These are phyloP conservation scores for Lenzites betulinus DNA, from an alignment of 768 basidiomycete species.

Conservation along the genomic window DNA sequence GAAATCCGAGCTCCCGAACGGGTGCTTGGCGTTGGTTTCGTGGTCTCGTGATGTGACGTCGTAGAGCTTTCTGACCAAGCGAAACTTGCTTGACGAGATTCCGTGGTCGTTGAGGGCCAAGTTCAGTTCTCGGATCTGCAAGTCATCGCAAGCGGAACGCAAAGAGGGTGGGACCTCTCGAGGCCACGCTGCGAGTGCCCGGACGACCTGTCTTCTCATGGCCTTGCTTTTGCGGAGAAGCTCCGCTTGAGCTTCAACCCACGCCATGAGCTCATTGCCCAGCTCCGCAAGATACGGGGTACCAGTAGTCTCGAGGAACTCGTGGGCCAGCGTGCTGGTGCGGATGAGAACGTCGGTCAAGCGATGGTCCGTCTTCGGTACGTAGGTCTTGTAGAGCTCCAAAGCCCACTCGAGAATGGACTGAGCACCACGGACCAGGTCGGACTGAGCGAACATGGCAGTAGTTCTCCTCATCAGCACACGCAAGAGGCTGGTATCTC, in stretches of 20 bases:
- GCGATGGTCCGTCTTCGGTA: slow-evolving; percentile 45
- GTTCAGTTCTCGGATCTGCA: slow-evolving; percentile 51
- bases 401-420: slow-evolving; percentile 83
- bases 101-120: slow-evolving; percentile 56
- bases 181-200: slow-evolving; percentile 78
- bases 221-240: slow-evolving; percentile 42
- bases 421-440: slow-evolving; percentile 68
- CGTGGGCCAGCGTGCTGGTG: slow-evolving; percentile 62
- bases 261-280: slow-evolving; percentile 54
- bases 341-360: slow-evolving; percentile 71
- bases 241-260: slow-evolving; percentile 62
- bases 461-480: slow-evolving; percentile 68
- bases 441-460: slow-evolving; percentile 64
- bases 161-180: slow-evolving; percentile 55
- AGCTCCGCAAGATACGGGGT: slow-evolving; percentile 35
- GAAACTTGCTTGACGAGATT: slow-evolving; percentile 77
- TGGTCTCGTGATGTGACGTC: slow-evolving; percentile 43
- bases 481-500: slow-evolving; percentile 61
- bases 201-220: slow-evolving; percentile 46
- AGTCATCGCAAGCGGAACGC: slow-evolving; percentile 44
- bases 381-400: slow-evolving; percentile 43
- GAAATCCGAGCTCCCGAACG: slow-evolving; percentile 65
- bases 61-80: slow-evolving; percentile 65
- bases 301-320: slow-evolving; percentile 43
- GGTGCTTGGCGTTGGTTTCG: slow-evolving; percentile 30